A percentile compares a stretch with the other conserved stretches of the same genome.
Conservation (phyloP, 1,139 yeast genomes). For the Taphrina deformans region DNA sequence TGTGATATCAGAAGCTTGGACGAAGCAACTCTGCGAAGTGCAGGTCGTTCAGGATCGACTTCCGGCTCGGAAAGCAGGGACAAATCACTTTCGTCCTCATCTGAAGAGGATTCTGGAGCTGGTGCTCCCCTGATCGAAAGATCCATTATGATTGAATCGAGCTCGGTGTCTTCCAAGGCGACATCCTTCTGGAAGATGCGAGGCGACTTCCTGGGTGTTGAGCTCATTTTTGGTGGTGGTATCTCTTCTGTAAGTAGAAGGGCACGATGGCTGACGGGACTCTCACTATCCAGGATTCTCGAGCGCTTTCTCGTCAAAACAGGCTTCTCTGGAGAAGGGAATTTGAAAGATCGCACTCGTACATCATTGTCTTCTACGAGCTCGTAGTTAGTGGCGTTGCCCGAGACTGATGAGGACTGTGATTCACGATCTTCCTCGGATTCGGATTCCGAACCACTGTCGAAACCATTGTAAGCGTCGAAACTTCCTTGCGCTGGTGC, state of each 20-base stretch:
- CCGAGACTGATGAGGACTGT: neutral
- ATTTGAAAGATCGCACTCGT: constrained; percentile 20
- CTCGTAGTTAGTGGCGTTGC: neutral
- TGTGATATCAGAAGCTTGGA: constrained; percentile 15
- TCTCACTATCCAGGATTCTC: constrained; percentile 9
- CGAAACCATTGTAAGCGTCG: constrained; percentile 31
- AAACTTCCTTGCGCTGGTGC: neutral
- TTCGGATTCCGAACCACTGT: constrained; percentile 19
- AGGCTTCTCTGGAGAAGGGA: constrained; percentile 24
- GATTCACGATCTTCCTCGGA: neutral
- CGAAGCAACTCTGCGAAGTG: neutral
- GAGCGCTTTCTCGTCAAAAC: constrained; percentile 19
- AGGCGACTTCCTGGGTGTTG: constrained; percentile 14
- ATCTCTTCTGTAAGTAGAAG: neutral
- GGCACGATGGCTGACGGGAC: neutral
- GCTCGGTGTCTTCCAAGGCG: constrained; percentile 15
- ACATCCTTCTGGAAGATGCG: constrained; percentile 28
- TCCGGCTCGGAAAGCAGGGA: constrained; percentile 2
- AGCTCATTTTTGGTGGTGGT: neutral
- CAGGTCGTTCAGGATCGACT: neutral
- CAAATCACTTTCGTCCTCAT: neutral
- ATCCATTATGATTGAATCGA: constrained; percentile 25
- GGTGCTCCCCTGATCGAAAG: constrained; percentile 2
- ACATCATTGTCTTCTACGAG: constrained; percentile 7
- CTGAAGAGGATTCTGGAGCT: neutral